Conservation (phyloP, 2,329 filamentous ascomycete species). For the Diaporthe sp. region DNA sequence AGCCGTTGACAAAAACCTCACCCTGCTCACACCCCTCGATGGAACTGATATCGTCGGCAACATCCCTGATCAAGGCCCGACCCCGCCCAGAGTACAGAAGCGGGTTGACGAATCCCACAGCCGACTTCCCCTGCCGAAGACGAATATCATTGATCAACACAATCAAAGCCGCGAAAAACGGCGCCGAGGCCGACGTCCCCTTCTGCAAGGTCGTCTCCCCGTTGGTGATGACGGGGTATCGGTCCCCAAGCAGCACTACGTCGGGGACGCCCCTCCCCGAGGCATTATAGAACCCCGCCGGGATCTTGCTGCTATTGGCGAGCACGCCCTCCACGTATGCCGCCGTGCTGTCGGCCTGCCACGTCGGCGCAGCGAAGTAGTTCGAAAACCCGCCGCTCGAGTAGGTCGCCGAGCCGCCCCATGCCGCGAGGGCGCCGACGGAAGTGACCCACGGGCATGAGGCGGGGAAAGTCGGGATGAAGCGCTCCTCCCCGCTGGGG, state of each 20-base stretch:
- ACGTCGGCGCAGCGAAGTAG: slow-evolving; percentile 59
- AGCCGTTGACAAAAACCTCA: not conserved
- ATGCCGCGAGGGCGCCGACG: slow-evolving; percentile 63
- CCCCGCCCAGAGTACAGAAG: slow-evolving; percentile 63
- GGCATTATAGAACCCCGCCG: slow-evolving; percentile 18
- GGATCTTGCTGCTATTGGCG: slow-evolving; percentile 49
- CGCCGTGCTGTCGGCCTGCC: slow-evolving; percentile 57
- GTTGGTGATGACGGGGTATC: slow-evolving; percentile 41
- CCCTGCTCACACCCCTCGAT: slow-evolving; percentile 3
- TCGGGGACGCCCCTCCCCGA: slow-evolving; percentile 48
- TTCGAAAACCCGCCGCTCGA: slow-evolving; percentile 65
- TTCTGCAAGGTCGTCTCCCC: slow-evolving; percentile 44
- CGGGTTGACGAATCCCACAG: slow-evolving; percentile 72
- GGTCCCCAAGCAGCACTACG: slow-evolving; percentile 49
- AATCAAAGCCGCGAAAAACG: slow-evolving; percentile 73
- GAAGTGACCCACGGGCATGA: slow-evolving; percentile 64
- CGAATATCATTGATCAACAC: slow-evolving; percentile 74
- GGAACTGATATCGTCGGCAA: slow-evolving; percentile 41
- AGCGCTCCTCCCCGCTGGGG: slow-evolving; percentile 51
- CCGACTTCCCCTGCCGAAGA: slow-evolving; percentile 63
- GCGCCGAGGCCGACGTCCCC: slow-evolving; percentile 67
- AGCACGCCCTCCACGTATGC: slow-evolving; percentile 54
- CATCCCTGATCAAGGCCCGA: slow-evolving; percentile 46
- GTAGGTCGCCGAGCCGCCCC: slow-evolving; percentile 55
- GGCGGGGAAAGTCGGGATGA: slow-evolving; percentile 61